Conservation (phyloP, 208 protist species). For the Leishmania aethiopica region DNA sequence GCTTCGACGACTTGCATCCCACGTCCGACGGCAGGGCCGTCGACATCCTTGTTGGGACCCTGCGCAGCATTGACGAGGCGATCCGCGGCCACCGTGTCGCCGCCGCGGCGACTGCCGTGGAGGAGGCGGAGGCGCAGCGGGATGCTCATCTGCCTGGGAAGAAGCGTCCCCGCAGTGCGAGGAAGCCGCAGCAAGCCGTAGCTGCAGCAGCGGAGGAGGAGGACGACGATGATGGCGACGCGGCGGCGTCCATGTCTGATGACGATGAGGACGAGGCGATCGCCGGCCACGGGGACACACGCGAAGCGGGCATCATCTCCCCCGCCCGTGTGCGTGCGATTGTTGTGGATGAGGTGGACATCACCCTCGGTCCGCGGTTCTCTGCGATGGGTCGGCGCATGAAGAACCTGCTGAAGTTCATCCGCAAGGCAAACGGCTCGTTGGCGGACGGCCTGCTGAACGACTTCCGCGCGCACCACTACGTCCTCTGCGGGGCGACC, state of each 20-base stretch:
- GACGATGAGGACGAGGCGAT: constrained; percentile 36
- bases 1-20: constrained; percentile 58
- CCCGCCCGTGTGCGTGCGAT: constrained; percentile 69
- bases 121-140: constrained; percentile 40
- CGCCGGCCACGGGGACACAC: neutral
- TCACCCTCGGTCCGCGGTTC: constrained; percentile 88
- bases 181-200: neutral
- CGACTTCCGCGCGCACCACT: constrained; percentile 89
- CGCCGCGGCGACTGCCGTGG: constrained; percentile 35
- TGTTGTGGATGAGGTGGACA: constrained; percentile 91
- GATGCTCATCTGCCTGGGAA: constrained; percentile 22
- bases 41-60: constrained; percentile 83
- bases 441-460: constrained; percentile 64
- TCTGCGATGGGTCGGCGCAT: constrained; percentile 84
- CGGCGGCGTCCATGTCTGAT: constrained; percentile 17
- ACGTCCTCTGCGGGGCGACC: constrained; percentile 90
- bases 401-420: constrained; percentile 82
- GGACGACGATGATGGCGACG: constrained; percentile 21
- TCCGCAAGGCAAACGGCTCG: constrained; percentile 80
- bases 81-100: constrained; percentile 67
- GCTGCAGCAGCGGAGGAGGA: constrained; percentile 11
- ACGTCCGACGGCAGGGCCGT: constrained; percentile 5
- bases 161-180: constrained; percentile 20
- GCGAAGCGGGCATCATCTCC: constrained; percentile 29
- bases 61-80: constrained; percentile 65